phyloP scores from a whole-genome alignment of 441 rosid genomes.

The Hura crepitans region DNA sequence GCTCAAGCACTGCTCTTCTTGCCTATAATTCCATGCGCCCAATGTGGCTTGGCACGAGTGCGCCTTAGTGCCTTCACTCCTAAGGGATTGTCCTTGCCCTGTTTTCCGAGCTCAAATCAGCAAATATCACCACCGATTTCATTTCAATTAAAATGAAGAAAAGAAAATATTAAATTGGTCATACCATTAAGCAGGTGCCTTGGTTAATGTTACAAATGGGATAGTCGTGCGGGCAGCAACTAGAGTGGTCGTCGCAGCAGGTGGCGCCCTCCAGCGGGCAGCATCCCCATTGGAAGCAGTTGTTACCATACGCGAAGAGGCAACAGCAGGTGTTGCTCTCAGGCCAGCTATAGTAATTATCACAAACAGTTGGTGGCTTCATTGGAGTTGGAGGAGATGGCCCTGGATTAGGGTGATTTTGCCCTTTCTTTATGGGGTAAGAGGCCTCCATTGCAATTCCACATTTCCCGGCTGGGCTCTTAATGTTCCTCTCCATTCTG shows the following conservation, averaged over 20 bases:
- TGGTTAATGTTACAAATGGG: conserved; percentile 59
- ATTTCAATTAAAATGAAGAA: not conserved
- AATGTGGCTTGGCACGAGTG: conserved; percentile 58
- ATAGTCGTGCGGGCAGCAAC: conserved; percentile 87
- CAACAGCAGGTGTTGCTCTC: conserved; percentile 87
- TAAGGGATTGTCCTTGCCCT: conserved; percentile 82
- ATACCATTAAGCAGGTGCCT: conserved; percentile 72
- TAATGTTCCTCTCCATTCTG: conserved; percentile 57
- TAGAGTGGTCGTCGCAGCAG: conserved; percentile 75
- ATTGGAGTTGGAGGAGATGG: conserved; percentile 92
- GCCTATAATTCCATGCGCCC: conserved; percentile 42
- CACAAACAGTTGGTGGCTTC: conserved; percentile 67
- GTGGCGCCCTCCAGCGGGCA: conserved; percentile 84
- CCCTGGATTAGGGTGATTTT: conserved; percentile 87
- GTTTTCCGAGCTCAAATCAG: conserved; percentile 26
- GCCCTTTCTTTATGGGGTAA: conserved; percentile 70
- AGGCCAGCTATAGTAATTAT: conserved; percentile 57
- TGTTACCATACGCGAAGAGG: conserved; percentile 45
- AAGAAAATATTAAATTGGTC: not conserved
- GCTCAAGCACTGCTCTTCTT: conserved; percentile 42
- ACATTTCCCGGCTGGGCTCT: conserved; percentile 53
- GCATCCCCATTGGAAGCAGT: conserved; percentile 89
- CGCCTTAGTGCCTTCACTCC: conserved; percentile 68
- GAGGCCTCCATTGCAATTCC: conserved; percentile 85
- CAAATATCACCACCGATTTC: no score